Base-by-base conservation (phyloP, 2,329 filamentous ascomycete genomes). In the Aschersonia sp. region DNA sequence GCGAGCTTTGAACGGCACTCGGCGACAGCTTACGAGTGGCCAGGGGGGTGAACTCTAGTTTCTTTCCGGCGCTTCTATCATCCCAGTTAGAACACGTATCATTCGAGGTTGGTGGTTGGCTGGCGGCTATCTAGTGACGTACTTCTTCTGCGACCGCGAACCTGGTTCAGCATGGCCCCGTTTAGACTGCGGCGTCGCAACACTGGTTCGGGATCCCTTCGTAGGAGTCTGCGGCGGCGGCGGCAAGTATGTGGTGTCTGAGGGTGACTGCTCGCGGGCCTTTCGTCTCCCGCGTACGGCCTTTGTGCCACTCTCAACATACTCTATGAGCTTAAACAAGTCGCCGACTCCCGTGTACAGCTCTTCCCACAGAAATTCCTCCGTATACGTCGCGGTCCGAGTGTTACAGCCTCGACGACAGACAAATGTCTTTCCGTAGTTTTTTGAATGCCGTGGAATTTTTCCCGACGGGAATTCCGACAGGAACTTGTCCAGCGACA, bases 11-110 rank as follows among this genome's bases (percentile, higher is more conserved):
- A 48, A 84, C 74, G 54, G 84, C 78, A 35, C 76, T 76, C 5
- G 86, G 84, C 1, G 87, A 87, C 4, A 98, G 74, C 22, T 84
- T 75, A 40, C 92, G 83, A 11, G 87, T 95, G 6, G 87, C 88
- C n/a, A 98, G 69, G 0, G 92, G 92, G 0, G 92, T 98, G 58
- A 97, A 97, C 59, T 95, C 89, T 37, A 98, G 76, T 5, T 87
- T 84, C 58, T 89, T 95, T 47, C 57, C 56, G 1, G 55, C 50
- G 32, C 62, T 59, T 53, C 62, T 32, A 9, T 85, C n/a, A 14
- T 35, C 5, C 6, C 10, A 9, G 37, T 30, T 9, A 43, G 32
- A 22, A 22, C 22, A 22, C 22, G 22, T 22, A 2, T 22, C 22
- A 22, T 22, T 22, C 22, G 22, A 22, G 2, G 22, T 22, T 22